Conservation (phyloP, 1,284 basidiomycete species). For the Cryptococcus sp. region DNA sequence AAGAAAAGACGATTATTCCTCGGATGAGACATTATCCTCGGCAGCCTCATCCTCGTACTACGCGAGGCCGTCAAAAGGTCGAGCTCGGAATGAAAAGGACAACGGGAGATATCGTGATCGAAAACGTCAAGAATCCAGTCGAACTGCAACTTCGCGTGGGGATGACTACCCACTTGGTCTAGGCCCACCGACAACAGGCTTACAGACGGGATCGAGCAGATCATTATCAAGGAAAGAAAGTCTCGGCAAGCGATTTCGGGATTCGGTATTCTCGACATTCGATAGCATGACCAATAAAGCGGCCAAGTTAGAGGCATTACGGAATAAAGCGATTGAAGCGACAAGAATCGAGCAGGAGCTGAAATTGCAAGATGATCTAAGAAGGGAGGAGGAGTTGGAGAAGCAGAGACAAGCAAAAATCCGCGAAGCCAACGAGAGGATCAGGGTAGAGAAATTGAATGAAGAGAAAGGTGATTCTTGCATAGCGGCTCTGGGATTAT, state of each 20-base stretch:
- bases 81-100: not conserved
- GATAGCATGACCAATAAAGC: conserved; percentile 35
- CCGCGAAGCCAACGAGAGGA: not conserved
- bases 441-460: conserved; percentile 7
- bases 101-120: not conserved
- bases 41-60: conserved; percentile 1
- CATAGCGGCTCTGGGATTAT: not conserved
- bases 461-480: not conserved
- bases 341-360: not conserved
- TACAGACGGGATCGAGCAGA: conserved; percentile 1
- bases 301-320: conserved; percentile 24
- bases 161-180: not conserved
- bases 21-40: conserved; percentile 10
- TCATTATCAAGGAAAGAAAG: not conserved
- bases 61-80: not conserved
- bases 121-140: not conserved
- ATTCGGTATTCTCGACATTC: conserved; percentile 35
- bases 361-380: not conserved
- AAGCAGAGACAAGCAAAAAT: conserved; percentile 18
- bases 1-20: conserved; percentile 41
- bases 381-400: conserved; percentile 25
- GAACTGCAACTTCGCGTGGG: not conserved
- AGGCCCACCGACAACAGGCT: not conserved
- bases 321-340: conserved; percentile 11
- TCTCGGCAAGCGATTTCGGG: conserved; percentile 21